A percentile compares a stretch with the other conserved stretches of the same genome.
phyloP scores from a whole-genome alignment of 768 basidiomycete genomes.

The Boletus pseudopeckii region DNA sequence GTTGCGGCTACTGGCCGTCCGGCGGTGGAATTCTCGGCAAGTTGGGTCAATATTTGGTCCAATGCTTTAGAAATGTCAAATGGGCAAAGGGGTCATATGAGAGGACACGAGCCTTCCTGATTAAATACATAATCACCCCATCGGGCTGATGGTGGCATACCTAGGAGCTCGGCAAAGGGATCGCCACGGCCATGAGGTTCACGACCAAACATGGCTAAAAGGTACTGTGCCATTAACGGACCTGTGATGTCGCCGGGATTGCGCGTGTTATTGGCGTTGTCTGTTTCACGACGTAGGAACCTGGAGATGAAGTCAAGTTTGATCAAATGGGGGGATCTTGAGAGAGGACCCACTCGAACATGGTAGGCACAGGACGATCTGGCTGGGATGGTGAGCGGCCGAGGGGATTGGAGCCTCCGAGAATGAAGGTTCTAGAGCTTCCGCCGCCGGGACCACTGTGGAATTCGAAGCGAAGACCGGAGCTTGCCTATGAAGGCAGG shows the following conservation, averaged over 20 bases:
- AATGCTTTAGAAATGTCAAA: conserved; percentile 46
- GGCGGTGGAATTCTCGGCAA: conserved; percentile 78
- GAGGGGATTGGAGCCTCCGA: conserved; percentile 34
- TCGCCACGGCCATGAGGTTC: conserved; percentile 36
- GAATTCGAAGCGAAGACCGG: conserved; percentile 36
- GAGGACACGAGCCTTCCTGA: conserved; percentile 64
- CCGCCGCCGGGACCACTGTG: conserved; percentile 30
- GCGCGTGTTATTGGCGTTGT: conserved; percentile 15
- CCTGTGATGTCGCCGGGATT: conserved; percentile 48
- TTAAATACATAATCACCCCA: conserved; percentile 93
- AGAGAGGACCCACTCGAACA: conserved; percentile 48
- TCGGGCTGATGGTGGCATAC: conserved; percentile 48
- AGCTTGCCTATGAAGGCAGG: conserved; percentile 6
- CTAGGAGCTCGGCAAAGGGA: conserved; percentile 43
- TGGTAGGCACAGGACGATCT: conserved; percentile 35
- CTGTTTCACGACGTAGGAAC: conserved; percentile 32
- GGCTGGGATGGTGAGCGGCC: conserved; percentile 25
- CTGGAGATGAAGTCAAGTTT: conserved; percentile 20
- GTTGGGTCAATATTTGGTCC: conserved; percentile 80
- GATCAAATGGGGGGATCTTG: background rate
- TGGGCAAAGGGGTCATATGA: background rate
- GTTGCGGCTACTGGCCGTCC: conserved; percentile 81
- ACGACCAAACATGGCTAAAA: conserved; percentile 53
- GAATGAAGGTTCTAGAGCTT: conserved; percentile 33
- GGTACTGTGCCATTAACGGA: conserved; percentile 68